These are phyloP conservation scores for Phaseolus coccineus DNA, from an alignment of 331 rosid genomes.

Conservation along the genomic window DNA sequence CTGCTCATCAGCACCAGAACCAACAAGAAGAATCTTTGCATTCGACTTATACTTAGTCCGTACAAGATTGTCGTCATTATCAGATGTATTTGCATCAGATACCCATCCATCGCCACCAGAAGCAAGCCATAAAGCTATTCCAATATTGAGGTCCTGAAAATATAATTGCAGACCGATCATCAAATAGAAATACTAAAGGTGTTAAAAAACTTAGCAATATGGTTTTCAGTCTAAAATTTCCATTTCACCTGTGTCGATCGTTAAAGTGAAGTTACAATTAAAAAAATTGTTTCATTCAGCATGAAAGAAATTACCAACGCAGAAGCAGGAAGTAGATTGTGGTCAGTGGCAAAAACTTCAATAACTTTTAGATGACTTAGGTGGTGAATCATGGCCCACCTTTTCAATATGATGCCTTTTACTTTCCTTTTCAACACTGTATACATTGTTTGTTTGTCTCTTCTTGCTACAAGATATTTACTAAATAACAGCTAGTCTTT, in stretches of 20 bases:
- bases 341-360: neutral
- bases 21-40: constrained; percentile 95
- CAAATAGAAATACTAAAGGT: constrained; percentile 30
- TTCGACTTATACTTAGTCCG: constrained; percentile 72
- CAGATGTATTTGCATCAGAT: constrained; percentile 51
- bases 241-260: neutral
- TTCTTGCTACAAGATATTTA: constrained; percentile 1
- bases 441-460: neutral
- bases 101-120: constrained; percentile 90
- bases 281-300: neutral
- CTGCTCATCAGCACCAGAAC: constrained; percentile 99
- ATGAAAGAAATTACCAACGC: neutral
- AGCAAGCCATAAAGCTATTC: constrained; percentile 94
- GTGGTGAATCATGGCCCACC: neutral
- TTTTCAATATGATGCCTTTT: neutral
- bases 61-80: constrained; percentile 50
- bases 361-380: neutral
- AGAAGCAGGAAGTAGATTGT: constrained; percentile 15
- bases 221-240: constrained; percentile 30
- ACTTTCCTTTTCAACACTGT: constrained; percentile 8
- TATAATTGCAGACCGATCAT: constrained; percentile 38
- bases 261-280: neutral
- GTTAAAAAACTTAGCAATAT: constrained; percentile 13
- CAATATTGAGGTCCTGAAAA: constrained; percentile 87
- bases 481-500: neutral